Conservation (phyloP, 2,329 filamentous ascomycete genomes). For the Nectriaceae sp. region DNA sequence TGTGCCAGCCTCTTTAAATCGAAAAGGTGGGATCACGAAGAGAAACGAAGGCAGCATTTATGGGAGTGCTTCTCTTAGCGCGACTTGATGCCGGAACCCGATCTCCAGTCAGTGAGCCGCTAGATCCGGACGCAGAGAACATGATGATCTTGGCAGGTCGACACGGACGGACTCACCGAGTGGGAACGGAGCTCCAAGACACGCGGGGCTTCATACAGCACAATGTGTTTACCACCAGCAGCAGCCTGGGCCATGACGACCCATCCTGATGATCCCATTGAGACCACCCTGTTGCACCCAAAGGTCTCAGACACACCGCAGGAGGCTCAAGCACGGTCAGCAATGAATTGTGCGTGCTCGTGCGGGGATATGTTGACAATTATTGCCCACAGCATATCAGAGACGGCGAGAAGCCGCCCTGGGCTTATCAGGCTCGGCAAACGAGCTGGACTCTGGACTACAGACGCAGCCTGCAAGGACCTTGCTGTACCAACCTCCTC, state of each 20-base stretch:
- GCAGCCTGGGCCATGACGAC: background rate
- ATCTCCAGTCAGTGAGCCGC: background rate
- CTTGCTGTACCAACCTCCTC: background rate
- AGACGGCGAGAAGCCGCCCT: too few species aligned
- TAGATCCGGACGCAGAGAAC: background rate
- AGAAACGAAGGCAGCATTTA: background rate
- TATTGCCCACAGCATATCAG: background rate
- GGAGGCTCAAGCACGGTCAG: background rate
- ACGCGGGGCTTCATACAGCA: too few species aligned
- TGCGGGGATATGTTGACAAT: background rate
- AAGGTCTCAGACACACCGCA: background rate
- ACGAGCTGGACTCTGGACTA: background rate
- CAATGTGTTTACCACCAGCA: too few species aligned
- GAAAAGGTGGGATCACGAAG: too few species aligned
- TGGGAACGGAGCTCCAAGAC: background rate
- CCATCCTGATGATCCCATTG: background rate
- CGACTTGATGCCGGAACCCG: background rate
- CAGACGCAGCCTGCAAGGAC: background rate
- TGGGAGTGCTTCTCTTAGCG: background rate
- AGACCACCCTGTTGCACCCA: too few species aligned
- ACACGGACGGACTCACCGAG: background rate
- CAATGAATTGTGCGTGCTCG: too few species aligned
- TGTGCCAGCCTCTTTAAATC: background rate
- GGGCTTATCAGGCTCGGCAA: background rate
- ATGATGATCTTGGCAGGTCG: background rate